Percentiles rank a stretch among this genome's conserved stretches.
Conservation (phyloP, 257 asterid species). For the Gentiana dahurica region DNA sequence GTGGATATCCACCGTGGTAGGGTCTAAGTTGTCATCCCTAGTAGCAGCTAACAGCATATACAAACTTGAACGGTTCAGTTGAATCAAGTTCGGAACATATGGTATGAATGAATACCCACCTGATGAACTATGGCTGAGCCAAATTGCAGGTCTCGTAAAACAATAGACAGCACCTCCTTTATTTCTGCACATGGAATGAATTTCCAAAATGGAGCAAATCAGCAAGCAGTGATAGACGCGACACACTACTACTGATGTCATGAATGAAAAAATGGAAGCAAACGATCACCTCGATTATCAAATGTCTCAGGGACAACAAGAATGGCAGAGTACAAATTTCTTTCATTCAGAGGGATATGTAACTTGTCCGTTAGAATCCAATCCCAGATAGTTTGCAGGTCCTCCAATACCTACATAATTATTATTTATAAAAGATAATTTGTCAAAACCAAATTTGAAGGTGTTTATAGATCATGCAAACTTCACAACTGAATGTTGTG, state of each 20-base stretch:
- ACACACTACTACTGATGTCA: background rate
- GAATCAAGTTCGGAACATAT: background rate
- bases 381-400: constrained; percentile 85
- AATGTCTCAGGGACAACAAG: constrained; percentile 91
- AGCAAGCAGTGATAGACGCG: too few species aligned
- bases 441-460: background rate
- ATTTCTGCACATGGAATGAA: constrained; percentile 51
- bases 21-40: too few species aligned
- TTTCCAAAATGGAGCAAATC: constrained; percentile 1
- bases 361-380: constrained; percentile 78
- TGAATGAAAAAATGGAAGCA: background rate
- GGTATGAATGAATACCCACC: constrained; percentile 31
- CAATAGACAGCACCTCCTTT: constrained; percentile 70
- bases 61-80: too few species aligned
- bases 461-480: background rate
- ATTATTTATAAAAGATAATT: background rate
- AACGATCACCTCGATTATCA: constrained; percentile 71
- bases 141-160: constrained; percentile 75
- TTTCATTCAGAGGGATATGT: constrained; percentile 47
- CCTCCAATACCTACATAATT: constrained; percentile 66
- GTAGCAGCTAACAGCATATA: too few species aligned
- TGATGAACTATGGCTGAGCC: constrained; percentile 89
- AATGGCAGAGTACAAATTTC: constrained; percentile 69
- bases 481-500: background rate
- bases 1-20: background rate